phyloP scores from a whole-genome alignment of 2,329 filamentous ascomycete species.

The Furcasterigmium furcatum region DNA sequence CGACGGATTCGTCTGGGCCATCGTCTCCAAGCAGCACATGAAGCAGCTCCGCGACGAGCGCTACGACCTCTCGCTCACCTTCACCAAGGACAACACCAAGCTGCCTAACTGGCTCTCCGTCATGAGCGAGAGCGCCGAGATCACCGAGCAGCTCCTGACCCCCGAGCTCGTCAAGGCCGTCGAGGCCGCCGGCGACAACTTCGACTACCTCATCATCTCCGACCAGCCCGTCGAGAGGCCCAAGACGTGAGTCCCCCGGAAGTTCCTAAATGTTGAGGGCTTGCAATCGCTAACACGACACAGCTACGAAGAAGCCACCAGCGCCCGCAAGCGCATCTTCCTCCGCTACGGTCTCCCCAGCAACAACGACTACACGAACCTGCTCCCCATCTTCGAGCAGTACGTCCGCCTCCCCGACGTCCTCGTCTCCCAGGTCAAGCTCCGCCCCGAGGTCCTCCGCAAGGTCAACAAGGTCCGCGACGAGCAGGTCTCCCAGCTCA shows the following conservation, averaged over 20 bases:
- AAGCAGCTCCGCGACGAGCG: constrained; percentile 84
- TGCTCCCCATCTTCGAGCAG: constrained; percentile 74
- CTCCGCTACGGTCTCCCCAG: constrained; percentile 71
- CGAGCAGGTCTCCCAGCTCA: constrained; percentile 73
- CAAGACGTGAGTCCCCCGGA: constrained; percentile 59
- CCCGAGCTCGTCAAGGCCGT: constrained; percentile 82
- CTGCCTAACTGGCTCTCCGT: constrained; percentile 86
- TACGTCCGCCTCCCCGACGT: constrained; percentile 84
- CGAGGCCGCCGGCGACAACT: constrained; percentile 70
- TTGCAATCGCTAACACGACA: neutral
- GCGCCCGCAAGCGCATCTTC: constrained; percentile 81
- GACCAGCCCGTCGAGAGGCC: constrained; percentile 91
- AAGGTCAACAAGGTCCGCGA: constrained; percentile 82
- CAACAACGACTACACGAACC: constrained; percentile 57
- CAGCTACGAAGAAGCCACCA: constrained; percentile 74
- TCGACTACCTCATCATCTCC: constrained; percentile 84
- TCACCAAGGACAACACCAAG: constrained; percentile 89
- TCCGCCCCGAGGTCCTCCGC: constrained; percentile 85
- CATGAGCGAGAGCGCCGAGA: constrained; percentile 96
- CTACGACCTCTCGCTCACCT: constrained; percentile 90
- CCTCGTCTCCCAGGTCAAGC: constrained; percentile 73
- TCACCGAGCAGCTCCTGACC: constrained; percentile 83
- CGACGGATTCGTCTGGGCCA: constrained; percentile 90
- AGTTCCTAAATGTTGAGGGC: neutral
- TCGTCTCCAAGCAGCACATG: constrained; percentile 96